Conservation (phyloP, 2,329 filamentous ascomycete genomes). For the Pestalotiopsis sp. region DNA sequence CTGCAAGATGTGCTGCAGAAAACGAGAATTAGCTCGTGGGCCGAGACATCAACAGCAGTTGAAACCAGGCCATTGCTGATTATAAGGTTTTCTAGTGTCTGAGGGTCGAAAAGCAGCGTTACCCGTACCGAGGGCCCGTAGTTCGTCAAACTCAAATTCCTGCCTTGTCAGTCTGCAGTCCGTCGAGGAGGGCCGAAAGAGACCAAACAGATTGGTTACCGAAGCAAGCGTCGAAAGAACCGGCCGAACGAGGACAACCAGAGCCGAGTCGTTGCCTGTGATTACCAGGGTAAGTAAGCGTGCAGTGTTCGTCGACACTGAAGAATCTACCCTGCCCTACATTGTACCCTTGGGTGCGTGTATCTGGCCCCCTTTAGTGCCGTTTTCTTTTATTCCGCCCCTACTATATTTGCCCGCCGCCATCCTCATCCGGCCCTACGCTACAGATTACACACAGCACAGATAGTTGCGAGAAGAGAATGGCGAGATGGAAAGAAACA, state of each 20-base stretch:
- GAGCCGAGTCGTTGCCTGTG: slow-evolving; percentile 2
- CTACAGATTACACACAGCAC: neutral
- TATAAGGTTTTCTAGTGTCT: slow-evolving; percentile 10
- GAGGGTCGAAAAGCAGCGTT: slow-evolving; percentile 4
- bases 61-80: slow-evolving; percentile 10
- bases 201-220: slow-evolving; percentile 1
- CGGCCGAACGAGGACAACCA: slow-evolving; percentile 8
- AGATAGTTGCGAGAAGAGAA: neutral
- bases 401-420: neutral
- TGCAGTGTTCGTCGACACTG: neutral
- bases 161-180: slow-evolving; percentile 3
- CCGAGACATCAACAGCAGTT: slow-evolving; percentile 4
- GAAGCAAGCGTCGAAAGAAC: slow-evolving; percentile 2
- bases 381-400: neutral
- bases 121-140: slow-evolving; percentile 8
- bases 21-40: slow-evolving; percentile 2
- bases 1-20: slow-evolving; percentile 1
- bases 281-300: slow-evolving; percentile 6
- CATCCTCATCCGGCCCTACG: neutral
- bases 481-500: neutral
- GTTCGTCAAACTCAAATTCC: slow-evolving; percentile 4
- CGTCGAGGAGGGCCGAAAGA: slow-evolving; percentile 3
- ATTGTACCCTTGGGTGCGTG: neutral
- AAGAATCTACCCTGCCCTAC: neutral
- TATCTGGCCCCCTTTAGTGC: neutral